These are phyloP conservation scores for Colletotrichum musae DNA, from an alignment of 2,329 filamentous ascomycete species.

Conservation along the genomic window DNA sequence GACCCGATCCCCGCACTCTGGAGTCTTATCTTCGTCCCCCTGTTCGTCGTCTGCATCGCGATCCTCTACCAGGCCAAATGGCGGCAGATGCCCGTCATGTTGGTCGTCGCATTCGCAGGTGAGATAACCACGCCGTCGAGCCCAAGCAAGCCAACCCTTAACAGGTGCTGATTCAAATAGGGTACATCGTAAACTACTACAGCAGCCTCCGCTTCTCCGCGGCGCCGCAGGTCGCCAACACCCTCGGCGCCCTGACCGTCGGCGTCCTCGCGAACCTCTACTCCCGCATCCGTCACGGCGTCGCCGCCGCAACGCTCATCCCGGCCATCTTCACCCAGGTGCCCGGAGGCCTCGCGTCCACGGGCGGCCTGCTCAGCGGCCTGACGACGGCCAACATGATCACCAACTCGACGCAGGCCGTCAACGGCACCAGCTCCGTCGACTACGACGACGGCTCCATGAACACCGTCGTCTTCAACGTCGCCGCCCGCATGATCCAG, in stretches of 20 bases:
- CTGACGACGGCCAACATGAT: constrained; percentile 60
- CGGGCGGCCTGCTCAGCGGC: constrained; percentile 62
- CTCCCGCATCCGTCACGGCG: constrained; percentile 70
- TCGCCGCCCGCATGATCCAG: constrained; percentile 66
- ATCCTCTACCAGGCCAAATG: constrained; percentile 87
- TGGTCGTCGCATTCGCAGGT: constrained; percentile 75
- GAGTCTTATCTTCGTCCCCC: constrained; percentile 80
- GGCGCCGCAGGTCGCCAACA: constrained; percentile 83
- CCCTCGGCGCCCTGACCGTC: constrained; percentile 81
- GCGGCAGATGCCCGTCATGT: constrained; percentile 85
- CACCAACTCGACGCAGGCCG: constrained; percentile 53
- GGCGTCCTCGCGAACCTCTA: constrained; percentile 85
- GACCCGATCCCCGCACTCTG: constrained; percentile 59
- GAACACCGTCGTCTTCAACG: constrained; percentile 59
- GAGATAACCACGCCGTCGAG: too few species aligned
- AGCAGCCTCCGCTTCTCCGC: constrained; percentile 74
- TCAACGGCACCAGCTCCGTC: constrained; percentile 54
- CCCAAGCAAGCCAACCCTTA: too few species aligned
- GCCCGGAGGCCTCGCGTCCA: constrained; percentile 63
- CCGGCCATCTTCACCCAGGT: constrained; percentile 65
- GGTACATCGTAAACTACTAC: constrained; percentile 85
- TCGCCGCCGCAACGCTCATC: constrained; percentile 62
- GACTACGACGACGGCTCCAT: constrained; percentile 43
- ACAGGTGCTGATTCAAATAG: constrained; percentile 48
- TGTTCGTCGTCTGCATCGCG: constrained; percentile 80